Base-by-base conservation (phyloP, 2,329 filamentous ascomycete genomes). In the Xylariales sp. region DNA sequence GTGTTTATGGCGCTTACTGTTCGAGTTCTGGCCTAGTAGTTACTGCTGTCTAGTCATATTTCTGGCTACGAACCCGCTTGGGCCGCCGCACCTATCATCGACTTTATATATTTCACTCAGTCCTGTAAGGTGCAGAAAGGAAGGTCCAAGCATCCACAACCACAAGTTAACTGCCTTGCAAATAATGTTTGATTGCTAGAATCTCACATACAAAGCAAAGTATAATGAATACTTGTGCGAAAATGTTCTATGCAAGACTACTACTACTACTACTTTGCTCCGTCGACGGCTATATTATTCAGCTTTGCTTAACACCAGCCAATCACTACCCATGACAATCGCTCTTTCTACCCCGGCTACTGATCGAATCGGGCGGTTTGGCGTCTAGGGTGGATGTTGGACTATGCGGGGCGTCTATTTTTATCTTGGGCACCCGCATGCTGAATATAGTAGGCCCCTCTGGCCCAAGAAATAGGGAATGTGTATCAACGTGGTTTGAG, bases 251-350 rank as follows among this genome's bases (percentile, higher is more conserved):
- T 23, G 23, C 23, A 23, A 23, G 23, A 23, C 23, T 23, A 23
- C 23, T 23, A 23, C 23, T 23, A 23, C 1, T 23, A 23, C 23
- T 23, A 23, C 23, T 23, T 23, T 23, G 23, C 23, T 23, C 23
- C 23, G 23, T 8, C 8, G 32, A 36, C 23, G 43, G 52, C 61
- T 14, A 53, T 63, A 34, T 39, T 63, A 9, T 57, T 50, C 23
- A 53, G 61, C 12, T 63, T 63, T 36, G 60, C 50, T 62, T 50
- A 50, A 55, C 55, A 32, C 8, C 3, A 34, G 32, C 32, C 3
- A 55, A 62, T 55, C 50, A 50, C 10, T 62, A 62, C 9, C 43
- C 30, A 10, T 34, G 8, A 34, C 5, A 8, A 8, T 5, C 5
- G 5, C 39, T 14, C 39, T 41, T 41, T 3, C 4, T 12, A 41